Percentiles rank a stretch among this genome's conserved stretches.
Evolutionary conservation across 345 rosid genomes (phyloP).

Genomic region (Geranium brycei): DNA sequence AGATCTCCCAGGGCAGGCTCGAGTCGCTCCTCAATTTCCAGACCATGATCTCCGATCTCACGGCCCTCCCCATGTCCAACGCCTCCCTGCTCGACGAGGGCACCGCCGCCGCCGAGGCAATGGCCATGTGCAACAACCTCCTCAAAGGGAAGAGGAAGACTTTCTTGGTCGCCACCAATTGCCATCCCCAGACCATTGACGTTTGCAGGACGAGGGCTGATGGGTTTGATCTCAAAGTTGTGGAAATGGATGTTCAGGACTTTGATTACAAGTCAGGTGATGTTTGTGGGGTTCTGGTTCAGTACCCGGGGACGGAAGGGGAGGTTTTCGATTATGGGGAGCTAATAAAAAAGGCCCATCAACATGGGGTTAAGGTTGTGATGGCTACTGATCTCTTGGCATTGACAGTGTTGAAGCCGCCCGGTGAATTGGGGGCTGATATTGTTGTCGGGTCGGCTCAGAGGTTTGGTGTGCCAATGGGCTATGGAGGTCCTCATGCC

Average conservation of each 20-base stretch:
- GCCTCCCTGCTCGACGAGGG: conserved; percentile 96
- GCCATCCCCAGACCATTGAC: conserved; percentile 93
- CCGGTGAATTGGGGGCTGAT: conserved; percentile 88
- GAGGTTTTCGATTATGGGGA: conserved; percentile 82
- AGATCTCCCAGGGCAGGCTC: conserved; percentile 87
- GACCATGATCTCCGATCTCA: conserved; percentile 77
- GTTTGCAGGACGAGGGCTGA: conserved; percentile 84
- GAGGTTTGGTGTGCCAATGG: conserved; percentile 97
- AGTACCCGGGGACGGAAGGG: conserved; percentile 94
- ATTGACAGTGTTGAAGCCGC: conserved; percentile 86
- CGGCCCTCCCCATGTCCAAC: conserved; percentile 87
- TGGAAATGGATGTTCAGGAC: conserved; percentile 57
- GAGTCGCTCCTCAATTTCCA: conserved; percentile 87
- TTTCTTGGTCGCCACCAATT: conserved; percentile 64
- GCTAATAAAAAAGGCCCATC: conserved; percentile 79
- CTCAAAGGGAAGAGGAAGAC: conserved; percentile 86
- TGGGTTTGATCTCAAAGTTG: conserved; percentile 72
- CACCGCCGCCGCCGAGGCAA: conserved; percentile 96
- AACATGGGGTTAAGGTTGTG: conserved; percentile 89
- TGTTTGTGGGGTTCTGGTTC: conserved; percentile 92
- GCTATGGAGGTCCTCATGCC: conserved; percentile 98
- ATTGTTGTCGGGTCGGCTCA: conserved; percentile 93
- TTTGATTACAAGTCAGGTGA: conserved; percentile 68
- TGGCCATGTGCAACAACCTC: conserved; percentile 96
- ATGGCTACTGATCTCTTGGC: conserved; percentile 93